Evolutionary conservation across 169 alveolate genomes (phyloP).

Genomic region (Eimeria praecox): DNA sequence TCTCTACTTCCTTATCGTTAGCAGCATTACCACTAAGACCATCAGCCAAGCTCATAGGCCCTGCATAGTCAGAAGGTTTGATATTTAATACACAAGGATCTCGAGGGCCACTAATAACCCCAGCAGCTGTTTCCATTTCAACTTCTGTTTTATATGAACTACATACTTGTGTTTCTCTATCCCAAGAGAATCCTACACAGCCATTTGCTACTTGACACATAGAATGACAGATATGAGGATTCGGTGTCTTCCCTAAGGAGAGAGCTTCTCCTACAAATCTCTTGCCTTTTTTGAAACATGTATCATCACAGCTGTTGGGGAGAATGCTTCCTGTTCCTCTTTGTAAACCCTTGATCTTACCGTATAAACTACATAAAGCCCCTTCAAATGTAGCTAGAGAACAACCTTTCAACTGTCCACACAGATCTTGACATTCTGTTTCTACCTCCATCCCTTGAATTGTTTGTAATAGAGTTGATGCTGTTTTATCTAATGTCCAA

Average conservation of each 20-base stretch:
- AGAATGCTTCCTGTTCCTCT: background rate
- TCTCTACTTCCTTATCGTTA: background rate
- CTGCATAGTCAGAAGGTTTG: background rate
- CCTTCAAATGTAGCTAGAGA: background rate
- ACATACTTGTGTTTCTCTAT: background rate
- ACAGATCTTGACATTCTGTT: background rate
- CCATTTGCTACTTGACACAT: background rate
- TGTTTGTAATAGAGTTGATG: background rate
- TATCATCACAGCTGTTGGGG: background rate
- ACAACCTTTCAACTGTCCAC: background rate
- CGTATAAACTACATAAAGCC: background rate
- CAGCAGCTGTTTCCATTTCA: background rate
- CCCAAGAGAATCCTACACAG: conserved; percentile 35
- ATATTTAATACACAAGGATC: background rate
- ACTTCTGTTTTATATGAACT: background rate
- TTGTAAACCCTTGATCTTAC: background rate
- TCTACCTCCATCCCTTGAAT: background rate
- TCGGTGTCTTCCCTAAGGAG: background rate
- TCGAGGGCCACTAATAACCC: background rate
- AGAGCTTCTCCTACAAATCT: background rate
- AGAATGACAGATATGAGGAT: conserved; percentile 30
- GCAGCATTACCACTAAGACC: background rate
- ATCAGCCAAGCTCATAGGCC: background rate
- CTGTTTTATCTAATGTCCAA: background rate
- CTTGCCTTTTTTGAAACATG: background rate